A percentile compares a stretch with the other conserved stretches of the same genome.
These are phyloP conservation scores for Senecio squalidus DNA, from an alignment of 140 eudicot species.

Conservation along the genomic window DNA sequence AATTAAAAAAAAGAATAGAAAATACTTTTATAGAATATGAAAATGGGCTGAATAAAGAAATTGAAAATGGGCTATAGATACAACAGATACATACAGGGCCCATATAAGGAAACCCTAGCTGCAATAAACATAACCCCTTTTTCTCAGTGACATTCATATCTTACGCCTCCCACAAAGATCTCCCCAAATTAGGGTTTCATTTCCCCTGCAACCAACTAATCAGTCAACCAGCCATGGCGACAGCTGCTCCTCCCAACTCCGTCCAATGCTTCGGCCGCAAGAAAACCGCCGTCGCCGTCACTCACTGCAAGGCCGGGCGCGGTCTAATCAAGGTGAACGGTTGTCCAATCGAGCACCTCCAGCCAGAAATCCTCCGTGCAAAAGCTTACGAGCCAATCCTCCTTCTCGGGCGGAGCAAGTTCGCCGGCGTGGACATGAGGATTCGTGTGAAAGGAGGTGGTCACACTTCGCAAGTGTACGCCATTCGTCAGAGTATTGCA, in stretches of 20 bases:
- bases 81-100: too few species aligned
- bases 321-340: conserved; percentile 80
- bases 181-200: not conserved
- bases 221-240: conserved; percentile 44
- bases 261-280: conserved; percentile 86
- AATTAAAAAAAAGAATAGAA: too few species aligned
- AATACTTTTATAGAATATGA: too few species aligned
- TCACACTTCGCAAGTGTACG: conserved; percentile 81
- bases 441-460: conserved; percentile 85
- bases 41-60: too few species aligned
- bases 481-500: conserved; percentile 69
- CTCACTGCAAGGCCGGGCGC: conserved; percentile 76
- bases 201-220: not conserved
- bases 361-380: conserved; percentile 76
- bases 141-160: too few species aligned
- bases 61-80: too few species aligned
- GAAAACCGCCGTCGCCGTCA: conserved; percentile 81
- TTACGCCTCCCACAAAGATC: too few species aligned
- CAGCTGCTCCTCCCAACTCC: conserved; percentile 38
- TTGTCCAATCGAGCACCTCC: conserved; percentile 54
- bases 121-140: too few species aligned
- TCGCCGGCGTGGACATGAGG: conserved; percentile 76
- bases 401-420: conserved; percentile 62
- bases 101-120: too few species aligned
- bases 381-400: conserved; percentile 48